These are phyloP conservation scores for Boletus edulis DNA, from an alignment of 768 basidiomycete species.

Conservation along the genomic window DNA sequence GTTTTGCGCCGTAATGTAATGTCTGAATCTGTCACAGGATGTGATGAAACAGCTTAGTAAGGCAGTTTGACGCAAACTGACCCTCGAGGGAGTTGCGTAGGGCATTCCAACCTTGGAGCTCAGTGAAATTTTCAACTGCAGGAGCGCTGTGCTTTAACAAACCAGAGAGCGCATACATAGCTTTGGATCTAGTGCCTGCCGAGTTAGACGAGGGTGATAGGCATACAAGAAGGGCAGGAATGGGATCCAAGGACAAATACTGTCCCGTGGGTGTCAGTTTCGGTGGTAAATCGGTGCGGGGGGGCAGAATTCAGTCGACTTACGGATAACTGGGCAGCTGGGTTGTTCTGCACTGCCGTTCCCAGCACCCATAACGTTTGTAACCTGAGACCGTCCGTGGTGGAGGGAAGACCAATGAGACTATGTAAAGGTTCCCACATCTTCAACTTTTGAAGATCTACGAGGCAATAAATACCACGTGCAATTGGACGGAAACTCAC, in stretches of 20 bases:
- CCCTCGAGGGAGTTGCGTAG: constrained; percentile 62
- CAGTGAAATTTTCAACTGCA: constrained; percentile 55
- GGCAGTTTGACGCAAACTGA: constrained; percentile 22
- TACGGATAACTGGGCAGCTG: constrained; percentile 75
- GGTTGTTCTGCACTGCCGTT: constrained; percentile 89
- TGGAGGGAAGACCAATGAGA: constrained; percentile 52
- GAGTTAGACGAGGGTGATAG: constrained; percentile 54
- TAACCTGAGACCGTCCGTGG: constrained; percentile 59
- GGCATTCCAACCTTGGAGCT: constrained; percentile 59
- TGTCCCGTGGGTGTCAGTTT: constrained; percentile 25
- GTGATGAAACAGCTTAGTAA: constrained; percentile 1
- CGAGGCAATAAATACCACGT: not conserved
- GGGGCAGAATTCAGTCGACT: constrained; percentile 24
- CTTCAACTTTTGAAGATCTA: constrained; percentile 72
- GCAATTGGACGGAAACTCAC: not conserved
- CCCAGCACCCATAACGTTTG: constrained; percentile 85
- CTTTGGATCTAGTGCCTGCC: constrained; percentile 66
- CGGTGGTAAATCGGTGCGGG: not conserved
- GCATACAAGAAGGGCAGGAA: constrained; percentile 61
- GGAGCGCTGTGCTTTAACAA: constrained; percentile 72
- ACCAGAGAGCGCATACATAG: constrained; percentile 78
- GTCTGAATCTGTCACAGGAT: constrained; percentile 58
- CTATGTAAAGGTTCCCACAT: constrained; percentile 78
- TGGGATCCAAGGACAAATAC: constrained; percentile 65
- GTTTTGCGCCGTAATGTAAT: constrained; percentile 75